These are phyloP conservation scores for Macrocystidia cucumis DNA, from an alignment of 1,284 basidiomycete genomes.

Conservation along the genomic window DNA sequence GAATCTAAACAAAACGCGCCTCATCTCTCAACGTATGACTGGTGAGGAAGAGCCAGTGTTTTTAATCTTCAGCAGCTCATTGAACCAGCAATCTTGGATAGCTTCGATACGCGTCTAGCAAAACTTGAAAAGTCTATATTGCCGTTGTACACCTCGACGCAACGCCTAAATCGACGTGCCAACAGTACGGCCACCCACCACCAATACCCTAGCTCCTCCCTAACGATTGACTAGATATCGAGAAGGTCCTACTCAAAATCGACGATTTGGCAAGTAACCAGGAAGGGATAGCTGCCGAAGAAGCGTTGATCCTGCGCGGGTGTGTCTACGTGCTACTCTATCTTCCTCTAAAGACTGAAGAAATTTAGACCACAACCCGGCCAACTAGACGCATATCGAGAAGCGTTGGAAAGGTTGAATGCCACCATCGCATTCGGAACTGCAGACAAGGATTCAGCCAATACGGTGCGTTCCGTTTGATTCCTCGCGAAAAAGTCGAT, in stretches of 20 bases:
- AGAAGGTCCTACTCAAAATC: conserved; percentile 67
- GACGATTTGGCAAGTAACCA: conserved; percentile 69
- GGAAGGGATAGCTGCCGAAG: conserved; percentile 70
- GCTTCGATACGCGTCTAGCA: conserved; percentile 68
- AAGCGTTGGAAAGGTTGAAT: conserved; percentile 67
- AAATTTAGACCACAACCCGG: conserved; percentile 54
- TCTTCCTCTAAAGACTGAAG: conserved; percentile 1
- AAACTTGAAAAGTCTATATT: conserved; percentile 77
- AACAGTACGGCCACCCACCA: conserved; percentile 42
- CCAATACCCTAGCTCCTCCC: too few relatives aligned
- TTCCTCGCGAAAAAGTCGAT: background rate
- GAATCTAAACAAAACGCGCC: conserved; percentile 75
- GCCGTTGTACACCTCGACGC: conserved; percentile 67
- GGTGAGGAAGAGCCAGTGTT: conserved; percentile 33
- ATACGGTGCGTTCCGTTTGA: conserved; percentile 38
- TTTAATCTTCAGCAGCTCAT: conserved; percentile 17
- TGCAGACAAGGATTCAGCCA: conserved; percentile 45
- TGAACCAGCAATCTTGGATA: conserved; percentile 62
- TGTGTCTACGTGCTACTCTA: conserved; percentile 21
- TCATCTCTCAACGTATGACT: conserved; percentile 77
- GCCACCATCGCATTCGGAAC: conserved; percentile 73
- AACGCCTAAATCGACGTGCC: conserved; percentile 61
- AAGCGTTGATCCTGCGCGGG: conserved; percentile 71
- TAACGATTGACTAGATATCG: conserved; percentile 64
- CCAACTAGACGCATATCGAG: conserved; percentile 56